Percentiles rank a stretch among this genome's conserved stretches.
phyloP scores from a whole-genome alignment of 805 yeast species.

The Candida ortonii region DNA sequence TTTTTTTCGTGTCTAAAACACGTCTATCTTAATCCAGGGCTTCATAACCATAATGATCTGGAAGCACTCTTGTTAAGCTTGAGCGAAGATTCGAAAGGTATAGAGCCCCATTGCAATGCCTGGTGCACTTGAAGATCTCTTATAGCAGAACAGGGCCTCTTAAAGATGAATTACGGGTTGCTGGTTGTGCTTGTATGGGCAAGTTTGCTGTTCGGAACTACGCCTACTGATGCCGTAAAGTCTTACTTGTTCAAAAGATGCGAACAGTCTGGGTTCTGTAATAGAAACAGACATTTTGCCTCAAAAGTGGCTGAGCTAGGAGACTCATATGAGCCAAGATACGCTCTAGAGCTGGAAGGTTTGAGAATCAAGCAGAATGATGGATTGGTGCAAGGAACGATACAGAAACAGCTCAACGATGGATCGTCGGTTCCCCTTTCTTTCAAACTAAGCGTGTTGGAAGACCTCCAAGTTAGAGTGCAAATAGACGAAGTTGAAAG shows the following conservation, averaged over 20 bases:
- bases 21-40: conserved; percentile 5
- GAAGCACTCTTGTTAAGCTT: background rate
- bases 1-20: conserved; percentile 1
- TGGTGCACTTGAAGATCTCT: no score
- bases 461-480: conserved; percentile 58
- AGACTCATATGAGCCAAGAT: conserved; percentile 34
- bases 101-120: no score
- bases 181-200: conserved; percentile 2
- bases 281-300: conserved; percentile 72
- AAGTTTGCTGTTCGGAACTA: conserved; percentile 5
- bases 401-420: conserved; percentile 44
- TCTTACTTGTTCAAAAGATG: conserved; percentile 74
- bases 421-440: conserved; percentile 48
- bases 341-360: conserved; percentile 38
- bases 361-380: conserved; percentile 28
- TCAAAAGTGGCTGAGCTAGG: conserved; percentile 30
- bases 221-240: conserved; percentile 46
- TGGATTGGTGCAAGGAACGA: conserved; percentile 41
- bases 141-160: background rate
- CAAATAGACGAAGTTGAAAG: conserved; percentile 62
- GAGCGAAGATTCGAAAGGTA: no score
- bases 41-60: conserved; percentile 5
- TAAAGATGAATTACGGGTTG: conserved; percentile 9
- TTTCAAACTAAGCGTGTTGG: conserved; percentile 54
- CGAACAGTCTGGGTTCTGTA: conserved; percentile 78